Conservation (phyloP, 2,329 filamentous ascomycete species). For the Claviceps pazoutovae region DNA sequence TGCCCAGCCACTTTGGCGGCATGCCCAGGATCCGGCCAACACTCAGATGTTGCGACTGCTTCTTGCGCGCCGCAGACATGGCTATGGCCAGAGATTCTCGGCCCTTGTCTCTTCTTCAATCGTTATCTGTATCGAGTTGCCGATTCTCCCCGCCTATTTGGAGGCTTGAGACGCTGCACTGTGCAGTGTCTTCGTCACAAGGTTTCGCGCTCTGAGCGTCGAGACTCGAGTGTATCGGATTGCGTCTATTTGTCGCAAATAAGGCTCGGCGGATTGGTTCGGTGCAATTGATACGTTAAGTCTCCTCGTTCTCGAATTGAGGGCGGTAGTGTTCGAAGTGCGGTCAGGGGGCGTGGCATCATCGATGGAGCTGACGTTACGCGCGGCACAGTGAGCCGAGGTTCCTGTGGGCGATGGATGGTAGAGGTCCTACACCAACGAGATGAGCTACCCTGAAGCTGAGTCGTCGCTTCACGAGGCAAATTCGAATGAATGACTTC, state of each 20-base stretch:
- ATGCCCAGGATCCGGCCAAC: slow-evolving; percentile 3
- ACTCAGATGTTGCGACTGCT: neutral
- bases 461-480: neutral
- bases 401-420: neutral
- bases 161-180: no score
- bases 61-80: neutral
- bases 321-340: neutral
- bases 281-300: neutral
- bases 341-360: neutral
- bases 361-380: neutral
- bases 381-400: neutral
- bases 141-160: neutral
- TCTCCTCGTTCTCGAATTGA: neutral
- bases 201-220: neutral
- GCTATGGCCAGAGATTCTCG: no score
- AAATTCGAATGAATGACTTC: neutral
- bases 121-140: neutral
- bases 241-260: neutral
- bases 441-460: neutral
- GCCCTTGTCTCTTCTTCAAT: neutral
- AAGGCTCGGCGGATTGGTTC: neutral
- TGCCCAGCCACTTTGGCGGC: slow-evolving; percentile 51
- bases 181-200: neutral
- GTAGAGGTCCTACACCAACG: neutral
- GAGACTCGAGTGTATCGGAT: neutral